Percentiles rank a stretch among this genome's conserved stretches.
phyloP scores from a whole-genome alignment of 192 early-diverging fungal species.

The Podila epigama region DNA sequence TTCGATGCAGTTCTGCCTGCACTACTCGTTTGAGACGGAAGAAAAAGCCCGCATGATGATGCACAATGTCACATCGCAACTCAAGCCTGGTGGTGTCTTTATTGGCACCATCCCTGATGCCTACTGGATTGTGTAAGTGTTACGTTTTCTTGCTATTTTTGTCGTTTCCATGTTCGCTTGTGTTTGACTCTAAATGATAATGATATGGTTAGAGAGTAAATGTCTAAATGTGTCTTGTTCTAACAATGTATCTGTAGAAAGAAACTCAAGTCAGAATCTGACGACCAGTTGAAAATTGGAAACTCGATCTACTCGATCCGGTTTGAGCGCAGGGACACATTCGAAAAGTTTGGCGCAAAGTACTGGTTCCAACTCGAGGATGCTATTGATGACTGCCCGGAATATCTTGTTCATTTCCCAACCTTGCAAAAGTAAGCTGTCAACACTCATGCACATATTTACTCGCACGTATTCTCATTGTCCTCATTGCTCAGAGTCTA shows the following conservation, averaged over 20 bases:
- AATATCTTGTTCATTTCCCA: conserved; percentile 90
- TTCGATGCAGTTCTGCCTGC: conserved; percentile 96
- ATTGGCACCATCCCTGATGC: conserved; percentile 95
- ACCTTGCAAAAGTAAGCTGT: conserved; percentile 70
- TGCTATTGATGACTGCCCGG: conserved; percentile 96
- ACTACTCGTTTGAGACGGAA: conserved; percentile 94
- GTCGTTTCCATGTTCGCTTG: background rate
- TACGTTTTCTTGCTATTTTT: conserved; percentile 1
- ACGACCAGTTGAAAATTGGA: conserved; percentile 70
- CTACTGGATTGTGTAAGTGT: conserved; percentile 82
- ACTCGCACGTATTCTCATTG: background rate
- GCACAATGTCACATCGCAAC: conserved; percentile 73
- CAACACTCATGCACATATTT: too few relatives aligned
- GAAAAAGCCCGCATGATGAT: conserved; percentile 81
- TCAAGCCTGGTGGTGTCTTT: conserved; percentile 81
- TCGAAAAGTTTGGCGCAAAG: conserved; percentile 78
- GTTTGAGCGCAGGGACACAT: conserved; percentile 75
- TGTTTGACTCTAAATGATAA: background rate
- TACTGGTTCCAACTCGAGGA: conserved; percentile 94
- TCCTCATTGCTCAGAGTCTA: too few relatives aligned
- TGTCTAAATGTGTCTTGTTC: background rate
- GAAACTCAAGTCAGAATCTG: conserved; percentile 54
- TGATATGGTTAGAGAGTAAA: background rate
- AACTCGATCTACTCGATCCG: conserved; percentile 89
- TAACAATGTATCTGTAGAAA: conserved; percentile 48